A percentile compares a stretch with the other conserved stretches of the same genome.
phyloP scores from a whole-genome alignment of 352 stramenopile species.

The Globisporangium uncinulatum region DNA sequence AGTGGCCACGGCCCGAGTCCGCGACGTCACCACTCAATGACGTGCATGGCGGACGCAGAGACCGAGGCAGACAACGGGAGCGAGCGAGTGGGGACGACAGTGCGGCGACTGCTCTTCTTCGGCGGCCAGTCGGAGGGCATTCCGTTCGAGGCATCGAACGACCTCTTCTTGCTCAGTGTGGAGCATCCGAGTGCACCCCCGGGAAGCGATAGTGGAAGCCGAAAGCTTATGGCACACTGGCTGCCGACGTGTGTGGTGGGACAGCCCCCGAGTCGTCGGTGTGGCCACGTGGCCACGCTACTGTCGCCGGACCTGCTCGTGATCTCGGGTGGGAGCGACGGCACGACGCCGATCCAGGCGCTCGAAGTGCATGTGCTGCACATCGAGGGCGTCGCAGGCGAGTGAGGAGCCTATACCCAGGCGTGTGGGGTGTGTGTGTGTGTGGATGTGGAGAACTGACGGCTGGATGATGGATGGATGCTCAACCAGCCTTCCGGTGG shows the following conservation, averaged over 20 bases:
- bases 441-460: no score
- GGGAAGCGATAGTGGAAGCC: background rate
- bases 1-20: constrained; percentile 36
- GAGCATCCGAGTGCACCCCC: background rate
- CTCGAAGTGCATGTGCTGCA: constrained; percentile 39
- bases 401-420: constrained; percentile 1
- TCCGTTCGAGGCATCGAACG: constrained; percentile 61
- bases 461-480: background rate
- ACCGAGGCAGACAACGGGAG: background rate
- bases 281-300: constrained; percentile 39
- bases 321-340: constrained; percentile 59
- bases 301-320: constrained; percentile 35
- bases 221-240: constrained; percentile 33
- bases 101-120: constrained; percentile 58
- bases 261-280: constrained; percentile 32
- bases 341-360: constrained; percentile 39
- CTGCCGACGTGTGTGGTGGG: constrained; percentile 25
- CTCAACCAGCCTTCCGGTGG: constrained; percentile 39
- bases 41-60: constrained; percentile 28
- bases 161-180: constrained; percentile 38
- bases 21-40: constrained; percentile 62
- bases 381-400: constrained; percentile 30
- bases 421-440: background rate
- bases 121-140: constrained; percentile 64
- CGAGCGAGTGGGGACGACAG: constrained; percentile 12